Base-by-base conservation (phyloP, 805 yeast species). In the Starmera quercuum region DNA sequence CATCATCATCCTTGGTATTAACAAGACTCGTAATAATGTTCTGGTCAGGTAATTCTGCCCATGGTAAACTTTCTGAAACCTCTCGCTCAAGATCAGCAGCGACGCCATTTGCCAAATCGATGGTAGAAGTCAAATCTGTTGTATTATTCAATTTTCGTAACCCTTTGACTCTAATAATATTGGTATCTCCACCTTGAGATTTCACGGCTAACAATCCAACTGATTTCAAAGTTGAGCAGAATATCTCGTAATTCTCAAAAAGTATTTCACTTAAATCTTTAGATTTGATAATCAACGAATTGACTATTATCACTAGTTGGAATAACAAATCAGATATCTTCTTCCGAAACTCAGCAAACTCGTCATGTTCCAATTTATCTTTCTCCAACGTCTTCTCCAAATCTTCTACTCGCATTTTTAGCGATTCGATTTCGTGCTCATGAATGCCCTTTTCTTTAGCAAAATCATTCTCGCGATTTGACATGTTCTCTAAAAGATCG, bases 111-210 rank as follows among this genome's bases (percentile, higher is more conserved):
- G 65, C 58, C 29, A 58, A 49, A 19, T 69, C 72, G 24, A 56
- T 51, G 2, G 58, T 51, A 3, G 53, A 39, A 13, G 57, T 57
- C 26, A 64, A 61, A 20, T 51, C 56, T 6, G 46, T 33, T 3
- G 48, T 40, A 26, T 58, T 58, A 9, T 59, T 53, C 35, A 66
- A 71, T 31, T 71, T 68, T 40, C 77, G 64, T 40, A 83, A 59
- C 0, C 96, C 96, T 51, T 83, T 83, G 4, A 86, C 96, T 39
- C 97, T 68, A 31, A 76, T 76, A 20, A 83, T 73, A 32, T 67
- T 68, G 28, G 67, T 61, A 8, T 56, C 61, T 13, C 64, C 61
- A 10, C 54, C 46, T 2, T 52, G 52, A 26, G 68, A 70, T 32
- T 66, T 65, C 2, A 72, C 64, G 31, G 83, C 66, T 24, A 86